Base-by-base conservation (phyloP, 176 grass and related monocot species). In the Triticum dicoccoides region DNA sequence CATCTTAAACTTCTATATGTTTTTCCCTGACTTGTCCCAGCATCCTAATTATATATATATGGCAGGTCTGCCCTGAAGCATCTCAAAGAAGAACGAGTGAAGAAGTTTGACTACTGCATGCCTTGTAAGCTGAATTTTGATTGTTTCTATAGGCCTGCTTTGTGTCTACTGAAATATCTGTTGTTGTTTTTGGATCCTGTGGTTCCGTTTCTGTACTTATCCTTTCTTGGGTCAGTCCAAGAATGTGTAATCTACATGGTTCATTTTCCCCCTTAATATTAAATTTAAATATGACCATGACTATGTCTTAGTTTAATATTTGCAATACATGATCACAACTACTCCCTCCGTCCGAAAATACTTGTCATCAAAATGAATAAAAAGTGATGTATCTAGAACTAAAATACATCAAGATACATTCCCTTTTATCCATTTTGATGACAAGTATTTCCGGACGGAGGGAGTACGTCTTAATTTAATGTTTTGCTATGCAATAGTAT, bases 91-190 rank as follows among this genome's bases (percentile, higher is more conserved):
- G 96, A 98, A 81, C 81, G 93, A 72, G 91, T 94, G 79, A 94
- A 91, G 85, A 83, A 89, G 63, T 98, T 92, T 80, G 92, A 96
- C 81, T 96, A 98, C 82, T 98, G 96, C 86, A 93, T 94, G 91
- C 96, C 96, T 11, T 96, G 93, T 98, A 91, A 98, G 93, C 89
- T 63, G 63, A 82, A 54, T 80, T 59, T 25, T 58, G 23, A 73
- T 87, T 64, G 39, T 41, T 65, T 81, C 45, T 15, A 7, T 81
- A 62, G n/a, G 54, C 39, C 10, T 83, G 14, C 49, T 82, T 25
- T 73, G 7, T 62, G 70, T 82, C 32, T 54, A 8, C 18, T 30
- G 42, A 70, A 76, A 86, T 90, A 76, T 59, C 66, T 75, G 29
- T 41, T 84, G 9, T 66, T 77, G 24, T 37, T 85, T 77, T 85